Evolutionary conservation across 2,329 filamentous ascomycete species (phyloP), one percentile per base, ranked within the genome.

Genomic region (Pleurostoma richardsiae): DNA sequence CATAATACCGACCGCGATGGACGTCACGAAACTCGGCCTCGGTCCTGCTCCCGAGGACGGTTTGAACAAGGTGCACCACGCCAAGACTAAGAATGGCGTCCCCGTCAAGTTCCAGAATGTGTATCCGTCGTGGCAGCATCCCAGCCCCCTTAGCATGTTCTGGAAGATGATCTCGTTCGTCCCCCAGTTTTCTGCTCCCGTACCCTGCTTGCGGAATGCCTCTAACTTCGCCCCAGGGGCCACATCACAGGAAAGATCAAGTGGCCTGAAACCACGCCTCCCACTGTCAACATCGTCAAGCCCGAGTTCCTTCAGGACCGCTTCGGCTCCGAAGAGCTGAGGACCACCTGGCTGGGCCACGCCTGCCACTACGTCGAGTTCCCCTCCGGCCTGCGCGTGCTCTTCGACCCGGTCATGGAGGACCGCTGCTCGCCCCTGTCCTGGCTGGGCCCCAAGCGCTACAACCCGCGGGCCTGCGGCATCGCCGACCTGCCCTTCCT

Each of bases 281-380:
- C 84, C 7, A 83, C 83, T 0, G 81, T 94, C 8, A 69, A 79
- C 3, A 80, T 92, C 19, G 77, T 74, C 47, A 79, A 77, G 51
- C 88, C 90, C 0, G 59, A 72, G 4, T 92, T 92, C 64, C 74
- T 88, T 7, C 66, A 80, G 1, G 70, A 71, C 10, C 80, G 88
- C 46, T 66, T 74, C 4, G 79, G 77, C 10, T 69, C 68, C 10
- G 57, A 66, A 19, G 74, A 78, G 39, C 76, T 97, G 28, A 83
- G 90, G 45, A 88, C 91, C 31, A 97, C 92, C 39, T 96, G 92
- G 92, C 82, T 97, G 3, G 92, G 92, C 33, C 92, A 97, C 65
- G 91, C 92, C 4, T 96, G 90, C 71, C 96, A 90, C 71, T 91
- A 89, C 59, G 82, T 95, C 56, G 92, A 96, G 65, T 96, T 91